Evolutionary conservation across 148 eudicot genomes (phyloP).

Genomic region (Camellia japonica): DNA sequence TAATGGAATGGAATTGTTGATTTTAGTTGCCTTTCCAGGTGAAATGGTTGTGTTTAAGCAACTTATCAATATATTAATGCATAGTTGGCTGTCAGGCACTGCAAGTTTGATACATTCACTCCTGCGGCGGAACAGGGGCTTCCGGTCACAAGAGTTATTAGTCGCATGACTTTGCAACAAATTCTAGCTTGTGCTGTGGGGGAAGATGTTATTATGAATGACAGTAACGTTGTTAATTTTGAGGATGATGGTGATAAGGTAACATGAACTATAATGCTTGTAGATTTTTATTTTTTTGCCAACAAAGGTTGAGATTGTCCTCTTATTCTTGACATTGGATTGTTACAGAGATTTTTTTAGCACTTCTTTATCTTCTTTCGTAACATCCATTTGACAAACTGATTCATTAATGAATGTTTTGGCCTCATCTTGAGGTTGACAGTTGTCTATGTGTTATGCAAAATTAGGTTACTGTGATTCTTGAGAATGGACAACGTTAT

Average conservation of each 20-base stretch:
- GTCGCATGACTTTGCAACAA: conserved; percentile 90
- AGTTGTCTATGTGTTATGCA: too few relatives aligned
- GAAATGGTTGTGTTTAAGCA: conserved; percentile 2
- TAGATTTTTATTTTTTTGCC: neutral
- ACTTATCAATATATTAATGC: neutral
- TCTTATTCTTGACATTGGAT: too few relatives aligned
- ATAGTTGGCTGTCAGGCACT: conserved; percentile 59
- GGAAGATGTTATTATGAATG: conserved; percentile 68
- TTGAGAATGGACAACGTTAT: too few relatives aligned
- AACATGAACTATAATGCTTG: conserved; percentile 9
- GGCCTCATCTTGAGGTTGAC: too few relatives aligned
- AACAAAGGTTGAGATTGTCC: too few relatives aligned
- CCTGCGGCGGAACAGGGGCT: conserved; percentile 96
- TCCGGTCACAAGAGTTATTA: conserved; percentile 89
- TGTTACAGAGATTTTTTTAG: too few relatives aligned
- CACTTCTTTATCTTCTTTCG: too few relatives aligned
- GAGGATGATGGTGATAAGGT: conserved; percentile 88
- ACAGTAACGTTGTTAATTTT: conserved; percentile 77
- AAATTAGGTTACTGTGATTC: too few relatives aligned
- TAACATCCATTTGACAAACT: too few relatives aligned
- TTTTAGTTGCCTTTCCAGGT: neutral
- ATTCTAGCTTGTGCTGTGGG: conserved; percentile 85
- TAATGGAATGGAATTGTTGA: neutral
- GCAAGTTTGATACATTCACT: conserved; percentile 97
- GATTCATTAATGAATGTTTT: too few relatives aligned